Percentiles rank a stretch among this genome's conserved stretches.
phyloP scores from a whole-genome alignment of 148 eudicot species.

The Vaccinium darrowii region DNA sequence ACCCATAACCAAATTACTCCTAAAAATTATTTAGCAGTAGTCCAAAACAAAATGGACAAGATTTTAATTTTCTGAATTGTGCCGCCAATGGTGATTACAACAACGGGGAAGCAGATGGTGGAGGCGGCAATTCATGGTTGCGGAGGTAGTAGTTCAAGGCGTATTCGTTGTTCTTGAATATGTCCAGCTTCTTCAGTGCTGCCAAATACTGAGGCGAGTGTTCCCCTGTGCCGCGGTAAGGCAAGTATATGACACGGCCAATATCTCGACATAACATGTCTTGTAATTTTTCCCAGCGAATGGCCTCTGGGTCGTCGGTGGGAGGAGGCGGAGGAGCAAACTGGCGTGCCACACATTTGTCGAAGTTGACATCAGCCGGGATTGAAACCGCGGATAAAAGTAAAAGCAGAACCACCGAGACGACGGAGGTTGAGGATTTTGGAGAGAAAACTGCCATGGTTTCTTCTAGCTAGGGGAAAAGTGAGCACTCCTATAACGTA shows the following conservation, averaged over 20 bases:
- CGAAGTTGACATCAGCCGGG: neutral
- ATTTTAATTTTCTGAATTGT: neutral
- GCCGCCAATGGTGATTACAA: too few relatives aligned
- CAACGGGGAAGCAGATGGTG: neutral
- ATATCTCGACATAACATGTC: neutral
- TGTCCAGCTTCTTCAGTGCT: neutral
- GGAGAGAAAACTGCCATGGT: neutral
- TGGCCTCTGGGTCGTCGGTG: neutral
- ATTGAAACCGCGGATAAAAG: neutral
- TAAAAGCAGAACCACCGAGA: neutral
- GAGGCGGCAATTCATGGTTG: neutral
- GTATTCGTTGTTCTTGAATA: conserved; percentile 6
- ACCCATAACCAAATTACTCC: too few relatives aligned
- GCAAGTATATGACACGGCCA: neutral
- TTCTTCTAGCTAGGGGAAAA: neutral
- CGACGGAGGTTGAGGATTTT: neutral
- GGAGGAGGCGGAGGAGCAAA: conserved; percentile 6
- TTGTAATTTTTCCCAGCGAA: neutral
- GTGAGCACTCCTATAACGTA: neutral
- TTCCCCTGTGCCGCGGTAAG: neutral
- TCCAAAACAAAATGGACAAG: neutral
- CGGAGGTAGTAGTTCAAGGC: conserved; percentile 10
- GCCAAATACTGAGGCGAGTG: neutral
- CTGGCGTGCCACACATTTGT: neutral
- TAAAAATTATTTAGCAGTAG: neutral